Conservation (phyloP, 106 monocot species). For the Apostasia ramifera region DNA sequence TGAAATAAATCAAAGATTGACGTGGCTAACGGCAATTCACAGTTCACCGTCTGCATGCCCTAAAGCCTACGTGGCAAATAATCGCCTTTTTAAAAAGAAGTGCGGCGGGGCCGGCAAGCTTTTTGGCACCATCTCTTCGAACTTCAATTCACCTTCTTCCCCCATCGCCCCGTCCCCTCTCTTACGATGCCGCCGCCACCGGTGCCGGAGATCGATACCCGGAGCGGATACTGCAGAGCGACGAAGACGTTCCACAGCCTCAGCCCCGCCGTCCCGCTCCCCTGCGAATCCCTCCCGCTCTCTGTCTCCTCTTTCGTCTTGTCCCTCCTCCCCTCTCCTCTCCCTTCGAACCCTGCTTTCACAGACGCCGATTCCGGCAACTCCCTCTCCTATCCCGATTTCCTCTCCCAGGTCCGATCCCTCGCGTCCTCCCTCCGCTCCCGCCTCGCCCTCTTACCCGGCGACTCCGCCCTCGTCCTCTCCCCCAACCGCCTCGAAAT, state of each 20-base stretch:
- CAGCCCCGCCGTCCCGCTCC: constrained; percentile 9
- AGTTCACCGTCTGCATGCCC: no score
- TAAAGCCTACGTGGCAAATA: no score
- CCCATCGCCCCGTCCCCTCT: not conserved
- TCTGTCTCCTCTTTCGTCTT: constrained; percentile 21
- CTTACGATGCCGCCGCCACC: not conserved
- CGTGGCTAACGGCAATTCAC: no score
- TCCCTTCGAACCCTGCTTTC: constrained; percentile 18
- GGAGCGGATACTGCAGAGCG: constrained; percentile 9
- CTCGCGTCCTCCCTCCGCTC: constrained; percentile 15
- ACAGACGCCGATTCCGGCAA: constrained; percentile 15
- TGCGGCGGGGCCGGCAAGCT: no score
- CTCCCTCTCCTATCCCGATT: constrained; percentile 17
- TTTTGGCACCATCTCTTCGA: no score
- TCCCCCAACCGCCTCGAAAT: constrained; percentile 13
- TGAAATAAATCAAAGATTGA: no score
- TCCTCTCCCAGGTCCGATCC: constrained; percentile 7
- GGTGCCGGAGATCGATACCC: constrained; percentile 3
- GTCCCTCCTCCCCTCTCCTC: constrained; percentile 17
- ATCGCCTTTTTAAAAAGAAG: no score
- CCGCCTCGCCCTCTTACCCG: not conserved
- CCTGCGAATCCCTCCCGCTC: constrained; percentile 9
- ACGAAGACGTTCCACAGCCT: constrained; percentile 27
- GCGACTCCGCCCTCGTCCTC: constrained; percentile 22
- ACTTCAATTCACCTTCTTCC: no score